Percentiles rank a stretch among this genome's conserved stretches.
These are phyloP conservation scores for Eustoma russellianum DNA, from an alignment of 257 asterid genomes.

Conservation along the genomic window DNA sequence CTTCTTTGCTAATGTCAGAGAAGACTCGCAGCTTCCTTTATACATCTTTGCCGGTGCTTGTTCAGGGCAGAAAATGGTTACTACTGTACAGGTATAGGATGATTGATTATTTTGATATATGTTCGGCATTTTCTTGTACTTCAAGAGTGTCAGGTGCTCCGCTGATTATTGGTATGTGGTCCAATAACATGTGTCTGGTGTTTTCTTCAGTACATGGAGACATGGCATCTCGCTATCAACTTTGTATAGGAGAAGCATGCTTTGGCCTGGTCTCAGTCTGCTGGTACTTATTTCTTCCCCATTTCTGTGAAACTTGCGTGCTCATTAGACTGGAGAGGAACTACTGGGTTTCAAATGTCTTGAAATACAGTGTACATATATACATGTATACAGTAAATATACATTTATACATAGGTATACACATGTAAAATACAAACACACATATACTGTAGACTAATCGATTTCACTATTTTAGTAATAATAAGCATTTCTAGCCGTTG, in stretches of 20 bases:
- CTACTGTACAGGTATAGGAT: constrained; percentile 62
- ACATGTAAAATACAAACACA: too few species aligned
- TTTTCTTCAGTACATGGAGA: constrained; percentile 75
- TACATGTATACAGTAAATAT: too few species aligned
- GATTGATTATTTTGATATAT: constrained; percentile 6
- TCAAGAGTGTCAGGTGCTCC: neutral
- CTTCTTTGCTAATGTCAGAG: constrained; percentile 78
- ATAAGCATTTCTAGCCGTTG: too few species aligned
- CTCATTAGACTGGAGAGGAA: too few species aligned
- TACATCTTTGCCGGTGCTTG: constrained; percentile 63
- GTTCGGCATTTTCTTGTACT: constrained; percentile 5
- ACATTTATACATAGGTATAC: too few species aligned
- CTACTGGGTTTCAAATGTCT: too few species aligned
- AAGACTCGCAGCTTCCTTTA: constrained; percentile 53
- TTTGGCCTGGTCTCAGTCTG: constrained; percentile 86
- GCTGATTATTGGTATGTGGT: neutral
- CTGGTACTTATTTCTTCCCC: constrained; percentile 44
- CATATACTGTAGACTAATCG: too few species aligned
- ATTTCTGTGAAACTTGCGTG: neutral
- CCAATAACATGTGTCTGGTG: neutral
- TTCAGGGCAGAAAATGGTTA: constrained; percentile 84
- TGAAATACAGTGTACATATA: too few species aligned
- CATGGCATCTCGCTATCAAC: constrained; percentile 93
- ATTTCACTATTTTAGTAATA: too few species aligned
- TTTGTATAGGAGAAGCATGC: constrained; percentile 83